Base-by-base conservation (phyloP, 2,329 filamentous ascomycete genomes). In the Basipetospora chlamydospora region DNA sequence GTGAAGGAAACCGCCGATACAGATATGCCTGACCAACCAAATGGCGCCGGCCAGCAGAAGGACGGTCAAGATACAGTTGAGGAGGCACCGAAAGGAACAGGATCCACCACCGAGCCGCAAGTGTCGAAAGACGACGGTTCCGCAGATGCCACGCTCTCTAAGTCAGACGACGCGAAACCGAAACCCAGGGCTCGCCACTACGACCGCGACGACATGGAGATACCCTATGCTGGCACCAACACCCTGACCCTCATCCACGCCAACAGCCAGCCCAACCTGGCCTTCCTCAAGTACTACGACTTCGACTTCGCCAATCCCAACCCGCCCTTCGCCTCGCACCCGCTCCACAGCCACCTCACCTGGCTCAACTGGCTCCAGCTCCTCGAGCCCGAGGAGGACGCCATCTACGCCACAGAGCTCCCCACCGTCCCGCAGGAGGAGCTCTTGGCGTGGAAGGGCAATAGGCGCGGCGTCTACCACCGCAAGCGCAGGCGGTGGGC, bases 301-400 rank as follows among this genome's bases (percentile, higher is more conserved):
- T 96, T 78, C 59, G 85, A 93, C 57, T 63, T 69, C 45, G 70
- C 71, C 40, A 74, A 73, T 42, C 74, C 77, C 29, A 69, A 67
- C 44, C 70, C 57, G 9, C 66, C 48, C 31, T 55, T 65, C 37
- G 64, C 70, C 11, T 64, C 74, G 17, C 90, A 96, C 52, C 88
- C 90, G 1, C 73, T 98, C 9, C 71, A 80, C 55, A 78, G 72
- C 12, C 79, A 90, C 52, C 73, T 98, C 35, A 79, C 88, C 48
- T 74, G 80, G 5, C 64, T 96, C 21, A 88, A 84, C 20, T 98
- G 88, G 87, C 71, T 98, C 2, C 88, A 96, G 57, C 73, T 98
- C 5, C 61, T 95, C 12, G 69, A 80, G 17, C 90, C 90, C 0
- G 60, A 72, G 25, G 63, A 74, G 21, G 90, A 96, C 54, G 67